Evolutionary conservation across 306 rosid species (phyloP).

Genomic region (Cucurbita ficifolia): DNA sequence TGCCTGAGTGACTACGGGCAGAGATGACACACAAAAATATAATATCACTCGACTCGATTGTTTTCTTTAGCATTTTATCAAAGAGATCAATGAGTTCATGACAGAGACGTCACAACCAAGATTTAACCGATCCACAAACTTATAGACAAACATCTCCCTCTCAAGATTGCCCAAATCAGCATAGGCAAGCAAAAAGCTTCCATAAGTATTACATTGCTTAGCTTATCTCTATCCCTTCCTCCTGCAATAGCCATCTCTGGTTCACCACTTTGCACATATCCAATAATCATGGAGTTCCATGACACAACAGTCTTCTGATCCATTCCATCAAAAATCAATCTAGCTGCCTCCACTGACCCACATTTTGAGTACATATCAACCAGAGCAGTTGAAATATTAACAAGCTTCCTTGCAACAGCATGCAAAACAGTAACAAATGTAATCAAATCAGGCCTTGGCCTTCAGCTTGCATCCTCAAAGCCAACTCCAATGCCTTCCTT

Average conservation of each 20-base stretch:
- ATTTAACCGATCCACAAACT: constrained; percentile 30
- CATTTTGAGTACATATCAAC: constrained; percentile 81
- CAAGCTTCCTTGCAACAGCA: constrained; percentile 51
- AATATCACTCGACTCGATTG: constrained; percentile 38
- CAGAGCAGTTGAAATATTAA: constrained; percentile 50
- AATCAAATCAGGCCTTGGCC: constrained; percentile 59
- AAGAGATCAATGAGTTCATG: constrained; percentile 73
- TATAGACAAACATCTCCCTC: constrained; percentile 43
- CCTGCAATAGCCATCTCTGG: constrained; percentile 48
- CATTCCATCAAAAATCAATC: constrained; percentile 50
- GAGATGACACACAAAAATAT: constrained; percentile 69
- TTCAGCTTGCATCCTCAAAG: constrained; percentile 53
- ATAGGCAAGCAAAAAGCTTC: constrained; percentile 69
- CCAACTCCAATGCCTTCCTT: constrained; percentile 31
- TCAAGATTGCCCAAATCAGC: constrained; percentile 69
- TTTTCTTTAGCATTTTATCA: constrained; percentile 36
- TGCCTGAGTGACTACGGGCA: constrained; percentile 80
- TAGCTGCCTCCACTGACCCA: constrained; percentile 34
- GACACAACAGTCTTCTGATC: constrained; percentile 53
- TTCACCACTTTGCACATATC: constrained; percentile 52
- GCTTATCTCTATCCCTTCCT: constrained; percentile 51
- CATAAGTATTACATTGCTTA: constrained; percentile 57
- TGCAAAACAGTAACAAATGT: constrained; percentile 75
- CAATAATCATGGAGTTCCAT: constrained; percentile 83
- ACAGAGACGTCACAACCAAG: constrained; percentile 43